These are phyloP conservation scores for Trichophyton simii DNA, from an alignment of 2,329 filamentous ascomycete genomes.

Conservation along the genomic window DNA sequence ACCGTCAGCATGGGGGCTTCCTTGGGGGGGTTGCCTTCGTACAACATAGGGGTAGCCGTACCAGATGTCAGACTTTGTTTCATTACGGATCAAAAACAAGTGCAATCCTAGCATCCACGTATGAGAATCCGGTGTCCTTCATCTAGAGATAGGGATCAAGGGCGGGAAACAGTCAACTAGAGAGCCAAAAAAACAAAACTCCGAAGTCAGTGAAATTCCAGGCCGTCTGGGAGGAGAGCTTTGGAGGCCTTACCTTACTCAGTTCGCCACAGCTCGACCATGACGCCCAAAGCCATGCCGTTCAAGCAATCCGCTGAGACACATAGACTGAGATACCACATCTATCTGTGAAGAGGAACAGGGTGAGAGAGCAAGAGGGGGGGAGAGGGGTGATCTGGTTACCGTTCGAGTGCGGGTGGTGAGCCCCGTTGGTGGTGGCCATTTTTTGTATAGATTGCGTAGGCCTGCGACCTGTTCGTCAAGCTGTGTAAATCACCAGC, in stretches of 20 bases:
- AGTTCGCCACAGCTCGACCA: not conserved
- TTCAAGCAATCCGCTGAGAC: not conserved
- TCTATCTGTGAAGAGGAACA: not conserved
- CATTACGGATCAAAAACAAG: not conserved
- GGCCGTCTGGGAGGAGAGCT: not conserved
- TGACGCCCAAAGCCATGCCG: not conserved
- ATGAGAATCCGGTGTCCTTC: not conserved
- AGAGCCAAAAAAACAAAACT: not conserved
- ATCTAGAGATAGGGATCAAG: not conserved
- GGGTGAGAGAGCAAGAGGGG: not conserved
- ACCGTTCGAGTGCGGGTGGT: not conserved
- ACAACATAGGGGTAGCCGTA: not conserved
- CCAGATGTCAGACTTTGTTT: not conserved
- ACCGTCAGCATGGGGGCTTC: not conserved
- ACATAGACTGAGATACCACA: not conserved
- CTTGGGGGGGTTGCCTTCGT: not conserved
- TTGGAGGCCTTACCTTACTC: not conserved
- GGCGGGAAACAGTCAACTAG: not conserved
- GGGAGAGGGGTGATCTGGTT: not conserved
- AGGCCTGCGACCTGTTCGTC: not conserved
- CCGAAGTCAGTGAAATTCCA: not conserved
- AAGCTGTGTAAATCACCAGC: not conserved
- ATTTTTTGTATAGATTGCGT: not conserved
- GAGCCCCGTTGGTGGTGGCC: not conserved
- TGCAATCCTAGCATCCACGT: not conserved